Conservation (phyloP, 2,329 filamentous ascomycete species). For the Penicillium sclerotiorum region DNA sequence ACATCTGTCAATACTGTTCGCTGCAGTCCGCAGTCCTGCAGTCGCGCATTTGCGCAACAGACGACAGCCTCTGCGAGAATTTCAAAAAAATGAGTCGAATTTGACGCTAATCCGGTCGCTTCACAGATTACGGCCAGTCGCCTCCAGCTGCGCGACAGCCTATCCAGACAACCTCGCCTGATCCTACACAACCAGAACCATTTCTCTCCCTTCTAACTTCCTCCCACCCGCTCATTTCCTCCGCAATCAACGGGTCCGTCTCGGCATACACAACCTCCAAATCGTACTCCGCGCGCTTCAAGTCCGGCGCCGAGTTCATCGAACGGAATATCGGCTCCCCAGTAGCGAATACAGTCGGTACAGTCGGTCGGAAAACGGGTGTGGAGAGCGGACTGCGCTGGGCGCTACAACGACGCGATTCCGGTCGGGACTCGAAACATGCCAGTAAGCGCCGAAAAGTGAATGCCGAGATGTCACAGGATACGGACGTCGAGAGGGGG, state of each 20-base stretch:
- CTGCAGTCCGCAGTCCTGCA: no score
- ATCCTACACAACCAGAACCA: conserved; percentile 68
- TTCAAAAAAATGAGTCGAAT: no score
- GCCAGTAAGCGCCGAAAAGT: conserved; percentile 49
- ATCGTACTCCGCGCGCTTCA: conserved; percentile 85
- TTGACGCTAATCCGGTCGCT: conserved; percentile 17
- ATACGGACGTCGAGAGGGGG: conserved; percentile 54
- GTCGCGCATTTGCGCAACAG: no score
- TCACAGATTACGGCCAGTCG: conserved; percentile 67
- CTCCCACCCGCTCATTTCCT: conserved; percentile 82
- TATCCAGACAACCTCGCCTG: conserved; percentile 32
- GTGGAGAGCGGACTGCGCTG: conserved; percentile 85
- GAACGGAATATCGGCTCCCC: conserved; percentile 82
- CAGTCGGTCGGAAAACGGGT: conserved; percentile 80
- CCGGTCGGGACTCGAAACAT: conserved; percentile 36
- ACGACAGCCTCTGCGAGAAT: no score
- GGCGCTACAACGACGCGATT: conserved; percentile 63
- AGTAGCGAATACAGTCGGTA: conserved; percentile 82
- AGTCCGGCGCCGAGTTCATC: conserved; percentile 86
- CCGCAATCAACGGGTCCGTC: conserved; percentile 79
- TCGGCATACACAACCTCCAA: conserved; percentile 86
- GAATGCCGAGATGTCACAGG: conserved; percentile 35
- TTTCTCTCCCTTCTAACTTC: conserved; percentile 84
- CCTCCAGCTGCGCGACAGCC: conserved; percentile 52
- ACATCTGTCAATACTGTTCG: no score